These are phyloP conservation scores for Nicotiana benthamiana DNA, from an alignment of 257 asterid genomes.

Conservation along the genomic window DNA sequence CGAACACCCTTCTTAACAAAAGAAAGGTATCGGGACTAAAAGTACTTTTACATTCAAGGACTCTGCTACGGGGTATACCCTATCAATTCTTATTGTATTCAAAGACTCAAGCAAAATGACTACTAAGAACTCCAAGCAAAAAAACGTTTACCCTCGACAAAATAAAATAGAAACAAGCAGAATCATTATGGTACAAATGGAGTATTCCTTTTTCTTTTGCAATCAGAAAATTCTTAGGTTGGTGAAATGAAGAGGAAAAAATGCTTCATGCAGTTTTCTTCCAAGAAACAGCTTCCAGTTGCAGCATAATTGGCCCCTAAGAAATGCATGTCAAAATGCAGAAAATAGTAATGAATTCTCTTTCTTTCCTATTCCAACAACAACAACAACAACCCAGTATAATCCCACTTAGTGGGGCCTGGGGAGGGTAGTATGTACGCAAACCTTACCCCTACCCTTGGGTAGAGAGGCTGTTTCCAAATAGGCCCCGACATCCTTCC, in stretches of 20 bases:
- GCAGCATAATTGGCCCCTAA: background rate
- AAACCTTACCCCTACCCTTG: too few species aligned
- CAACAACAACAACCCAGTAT: too few species aligned
- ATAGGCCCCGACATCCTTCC: too few species aligned
- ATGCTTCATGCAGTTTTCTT: background rate
- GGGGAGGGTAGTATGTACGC: too few species aligned
- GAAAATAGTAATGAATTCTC: too few species aligned
- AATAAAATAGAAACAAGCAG: background rate
- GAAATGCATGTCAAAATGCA: background rate
- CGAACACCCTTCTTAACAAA: background rate
- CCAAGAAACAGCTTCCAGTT: background rate
- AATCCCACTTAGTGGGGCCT: too few species aligned
- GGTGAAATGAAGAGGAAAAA: background rate
- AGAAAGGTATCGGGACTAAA: background rate
- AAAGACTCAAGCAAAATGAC: background rate
- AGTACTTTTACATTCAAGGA: background rate
- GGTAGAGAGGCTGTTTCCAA: too few species aligned
- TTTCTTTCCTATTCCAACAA: too few species aligned
- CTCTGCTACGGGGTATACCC: background rate
- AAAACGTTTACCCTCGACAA: background rate
- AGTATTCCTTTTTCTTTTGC: background rate
- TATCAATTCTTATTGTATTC: background rate
- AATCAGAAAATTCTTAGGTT: background rate
- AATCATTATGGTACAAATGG: background rate
- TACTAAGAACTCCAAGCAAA: background rate